These are phyloP conservation scores for Curvularia hawaiiensis DNA, from an alignment of 2,329 filamentous ascomycete species.

Conservation along the genomic window DNA sequence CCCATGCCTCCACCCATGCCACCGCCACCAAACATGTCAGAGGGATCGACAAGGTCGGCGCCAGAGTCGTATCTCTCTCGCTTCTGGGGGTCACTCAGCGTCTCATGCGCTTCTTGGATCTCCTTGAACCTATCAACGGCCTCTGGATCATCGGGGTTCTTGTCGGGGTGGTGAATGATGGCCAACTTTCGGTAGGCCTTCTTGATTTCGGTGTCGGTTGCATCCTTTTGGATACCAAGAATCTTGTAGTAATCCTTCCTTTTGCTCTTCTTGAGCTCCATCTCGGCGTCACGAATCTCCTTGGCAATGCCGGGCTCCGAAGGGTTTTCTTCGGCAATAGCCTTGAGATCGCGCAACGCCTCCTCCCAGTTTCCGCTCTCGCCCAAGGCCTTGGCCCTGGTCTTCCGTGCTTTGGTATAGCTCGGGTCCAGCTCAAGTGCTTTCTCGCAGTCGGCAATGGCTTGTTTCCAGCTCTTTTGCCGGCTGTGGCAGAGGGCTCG, in stretches of 20 bases:
- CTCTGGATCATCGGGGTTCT: constrained; percentile 85
- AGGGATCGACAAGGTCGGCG: constrained; percentile 85
- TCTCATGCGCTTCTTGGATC: constrained; percentile 96
- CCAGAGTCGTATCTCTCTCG: constrained; percentile 89
- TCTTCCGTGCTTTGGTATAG: constrained; percentile 91
- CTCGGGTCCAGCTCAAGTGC: constrained; percentile 81
- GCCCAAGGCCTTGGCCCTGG: constrained; percentile 87
- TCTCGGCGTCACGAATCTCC: constrained; percentile 86
- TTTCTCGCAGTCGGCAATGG: constrained; percentile 83
- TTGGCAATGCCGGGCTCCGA: constrained; percentile 78
- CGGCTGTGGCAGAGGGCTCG: constrained; percentile 82
- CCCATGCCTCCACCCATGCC: constrained; percentile 46
- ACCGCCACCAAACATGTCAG: constrained; percentile 77
- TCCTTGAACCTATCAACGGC: constrained; percentile 97
- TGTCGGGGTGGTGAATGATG: constrained; percentile 94
- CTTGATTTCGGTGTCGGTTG: constrained; percentile 85
- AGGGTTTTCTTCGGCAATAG: constrained; percentile 80
- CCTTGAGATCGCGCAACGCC: constrained; percentile 86
- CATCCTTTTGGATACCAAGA: constrained; percentile 83
- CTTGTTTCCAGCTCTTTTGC: constrained; percentile 81
- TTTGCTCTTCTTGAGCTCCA: constrained; percentile 97
- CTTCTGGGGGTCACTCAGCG: constrained; percentile 92
- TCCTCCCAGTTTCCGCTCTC: constrained; percentile 91
- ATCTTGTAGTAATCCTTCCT: constrained; percentile 99
- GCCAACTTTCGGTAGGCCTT: constrained; percentile 95